These are phyloP conservation scores for Colletotrichum endophyticum DNA, from an alignment of 2,329 filamentous ascomycete species.

Conservation along the genomic window DNA sequence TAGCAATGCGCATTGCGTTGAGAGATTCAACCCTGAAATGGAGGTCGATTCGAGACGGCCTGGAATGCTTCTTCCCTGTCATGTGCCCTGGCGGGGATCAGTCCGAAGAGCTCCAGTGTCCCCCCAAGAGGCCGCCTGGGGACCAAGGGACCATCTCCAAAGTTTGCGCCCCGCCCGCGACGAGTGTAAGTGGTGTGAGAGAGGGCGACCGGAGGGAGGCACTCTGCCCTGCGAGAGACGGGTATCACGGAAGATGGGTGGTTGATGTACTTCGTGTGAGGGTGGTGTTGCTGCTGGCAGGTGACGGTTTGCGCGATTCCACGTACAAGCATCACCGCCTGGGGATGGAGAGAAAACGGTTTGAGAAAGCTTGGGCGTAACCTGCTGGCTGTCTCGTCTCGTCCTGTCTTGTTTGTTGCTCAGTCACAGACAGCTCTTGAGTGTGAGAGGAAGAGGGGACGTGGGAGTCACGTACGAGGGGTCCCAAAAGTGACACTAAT, in stretches of 20 bases:
- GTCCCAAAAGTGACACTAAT: background rate
- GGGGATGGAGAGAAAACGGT: background rate
- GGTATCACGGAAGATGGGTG: background rate
- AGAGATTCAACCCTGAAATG: slow-evolving; percentile 17
- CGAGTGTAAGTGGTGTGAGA: slow-evolving; percentile 12
- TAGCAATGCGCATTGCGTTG: slow-evolving; percentile 14
- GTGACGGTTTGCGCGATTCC: background rate
- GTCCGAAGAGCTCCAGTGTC: slow-evolving; percentile 3
- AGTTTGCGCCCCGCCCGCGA: slow-evolving; percentile 10
- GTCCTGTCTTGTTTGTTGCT: background rate
- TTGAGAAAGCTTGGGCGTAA: background rate
- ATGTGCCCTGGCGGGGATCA: background rate
- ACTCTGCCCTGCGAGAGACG: background rate
- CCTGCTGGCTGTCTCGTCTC: background rate
- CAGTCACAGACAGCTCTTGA: background rate
- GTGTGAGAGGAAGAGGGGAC: background rate
- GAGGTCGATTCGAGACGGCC: slow-evolving; percentile 13
- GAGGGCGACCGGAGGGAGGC: background rate
- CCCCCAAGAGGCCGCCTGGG: background rate
- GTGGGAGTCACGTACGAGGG: background rate
- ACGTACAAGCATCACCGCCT: background rate
- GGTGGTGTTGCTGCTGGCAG: background rate
- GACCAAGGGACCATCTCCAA: background rate
- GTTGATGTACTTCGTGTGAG: background rate
- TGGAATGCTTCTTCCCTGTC: slow-evolving; percentile 19